Conservation (phyloP, 768 basidiomycete species). For the Dioszegia aurantiaca region DNA sequence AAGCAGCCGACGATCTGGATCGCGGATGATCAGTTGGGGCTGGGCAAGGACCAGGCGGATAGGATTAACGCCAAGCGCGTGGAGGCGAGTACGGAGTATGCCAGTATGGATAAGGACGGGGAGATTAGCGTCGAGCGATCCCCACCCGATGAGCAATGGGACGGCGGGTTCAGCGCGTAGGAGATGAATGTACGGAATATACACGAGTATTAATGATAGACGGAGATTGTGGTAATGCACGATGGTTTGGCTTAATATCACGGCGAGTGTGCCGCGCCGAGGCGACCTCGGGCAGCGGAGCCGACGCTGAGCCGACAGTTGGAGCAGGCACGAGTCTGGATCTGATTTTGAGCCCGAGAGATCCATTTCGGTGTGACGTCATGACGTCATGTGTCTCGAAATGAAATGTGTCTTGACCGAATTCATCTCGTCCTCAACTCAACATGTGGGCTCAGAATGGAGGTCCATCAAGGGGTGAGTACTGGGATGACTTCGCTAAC, state of each 20-base stretch:
- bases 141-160: slow-evolving; percentile 52
- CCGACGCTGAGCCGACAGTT: too few relatives aligned
- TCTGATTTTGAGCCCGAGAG: too few relatives aligned
- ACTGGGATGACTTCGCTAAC: background rate
- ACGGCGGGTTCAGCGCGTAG: slow-evolving; percentile 31
- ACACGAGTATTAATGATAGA: background rate
- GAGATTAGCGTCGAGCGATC: slow-evolving; percentile 38
- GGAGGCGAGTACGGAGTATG: slow-evolving; percentile 46
- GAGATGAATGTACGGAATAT: background rate
- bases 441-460: background rate
- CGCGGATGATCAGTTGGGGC: slow-evolving; percentile 48
- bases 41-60: slow-evolving; percentile 48
- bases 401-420: too few relatives aligned
- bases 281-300: too few relatives aligned
- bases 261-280: too few relatives aligned
- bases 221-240: background rate
- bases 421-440: background rate
- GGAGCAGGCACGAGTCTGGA: too few relatives aligned
- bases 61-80: slow-evolving; percentile 44
- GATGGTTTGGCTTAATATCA: too few relatives aligned
- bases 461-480: slow-evolving; percentile 10
- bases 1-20: slow-evolving; percentile 53
- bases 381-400: too few relatives aligned
- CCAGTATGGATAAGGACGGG: slow-evolving; percentile 47
- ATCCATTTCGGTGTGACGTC: too few relatives aligned